Base-by-base conservation (phyloP, 2,329 filamentous ascomycete species). In the Cercospora canescens region DNA sequence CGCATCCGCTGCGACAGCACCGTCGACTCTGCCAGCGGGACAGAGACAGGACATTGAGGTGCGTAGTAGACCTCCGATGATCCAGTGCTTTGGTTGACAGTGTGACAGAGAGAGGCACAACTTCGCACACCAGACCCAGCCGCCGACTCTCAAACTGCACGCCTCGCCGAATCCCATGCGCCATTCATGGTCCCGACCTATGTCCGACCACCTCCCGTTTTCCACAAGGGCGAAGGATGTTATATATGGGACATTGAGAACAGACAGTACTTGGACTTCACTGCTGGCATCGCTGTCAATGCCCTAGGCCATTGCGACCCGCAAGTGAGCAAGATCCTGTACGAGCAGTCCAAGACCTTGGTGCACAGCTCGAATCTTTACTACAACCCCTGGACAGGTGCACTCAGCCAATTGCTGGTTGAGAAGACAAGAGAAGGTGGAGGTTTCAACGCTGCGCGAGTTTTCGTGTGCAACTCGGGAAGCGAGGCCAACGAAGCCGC, bases 181-280 rank as follows among this genome's bases (percentile, higher is more conserved):
- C 91, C 91, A 3, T 98, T 89, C 81, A 98, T 99, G 94, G 91
- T 99, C 30, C 90, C 93, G 2, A 99, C 95, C 61, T 99, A 99
- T 80, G 89, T 93, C 60, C 92, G 95, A 28, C 94, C 95, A 57
- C 86, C 91, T 52, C 93, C 93, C 2, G 91, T 98, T 76, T 97
- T 99, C 79, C 88, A 93, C 65, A 91, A 89, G 78, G 95, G 94
- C 69, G 84, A 93, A 76, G 95, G 95, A 2, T 93, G 90, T 67
- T 94, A 93, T 78, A 80, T 99, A 69, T 98, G 89, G 88, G 95
- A 99, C 78, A 82, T 94, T 39, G 93, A 97, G 81, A 91, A 95
- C 76, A 85, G 92, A 67, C 89, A 89, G 77, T 99, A 97, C 78
- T 85, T 99, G 32, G 95, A 99, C 80, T 92, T 99, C 75, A 98